A percentile compares a stretch with the other conserved stretches of the same genome.
Conservation (phyloP, 352 stramenopile genomes). For the Elongisporangium senticosum region DNA sequence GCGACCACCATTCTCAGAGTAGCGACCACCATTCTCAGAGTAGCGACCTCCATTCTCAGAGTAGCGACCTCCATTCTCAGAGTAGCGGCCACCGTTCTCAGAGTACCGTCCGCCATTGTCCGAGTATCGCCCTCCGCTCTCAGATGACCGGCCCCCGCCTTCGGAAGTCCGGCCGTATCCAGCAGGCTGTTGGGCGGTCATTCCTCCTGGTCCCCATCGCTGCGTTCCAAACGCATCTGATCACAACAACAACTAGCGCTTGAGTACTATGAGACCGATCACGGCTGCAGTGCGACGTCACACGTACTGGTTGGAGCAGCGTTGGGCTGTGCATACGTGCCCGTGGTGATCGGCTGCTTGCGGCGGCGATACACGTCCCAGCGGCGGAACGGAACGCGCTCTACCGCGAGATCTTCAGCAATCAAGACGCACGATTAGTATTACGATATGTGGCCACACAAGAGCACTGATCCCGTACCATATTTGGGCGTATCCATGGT, state of each 20-base stretch:
- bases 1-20: neutral
- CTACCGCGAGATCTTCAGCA: slow-evolving; percentile 60
- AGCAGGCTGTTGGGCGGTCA: slow-evolving; percentile 16
- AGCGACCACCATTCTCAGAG: neutral
- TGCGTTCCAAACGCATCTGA: slow-evolving; percentile 58
- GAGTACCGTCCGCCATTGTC: neutral
- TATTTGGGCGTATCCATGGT: slow-evolving; percentile 78
- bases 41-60: neutral
- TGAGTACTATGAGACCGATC: neutral
- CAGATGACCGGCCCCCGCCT: neutral
- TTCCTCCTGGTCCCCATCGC: slow-evolving; percentile 54
- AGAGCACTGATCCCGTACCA: slow-evolving; percentile 21
- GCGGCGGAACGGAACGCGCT: slow-evolving; percentile 71
- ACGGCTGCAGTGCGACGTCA: neutral
- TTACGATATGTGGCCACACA: neutral
- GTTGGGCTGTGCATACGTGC: slow-evolving; percentile 37
- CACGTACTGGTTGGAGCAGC: slow-evolving; percentile 27
- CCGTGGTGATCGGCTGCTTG: slow-evolving; percentile 39
- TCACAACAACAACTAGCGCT: neutral
- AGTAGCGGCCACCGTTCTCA: neutral
- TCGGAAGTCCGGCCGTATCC: neutral
- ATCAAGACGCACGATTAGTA: neutral
- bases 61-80: neutral
- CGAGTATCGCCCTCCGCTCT: neutral
- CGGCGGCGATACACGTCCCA: slow-evolving; percentile 80